Conservation (phyloP, 768 basidiomycete species). For the Pleurotus citrinopileatus region DNA sequence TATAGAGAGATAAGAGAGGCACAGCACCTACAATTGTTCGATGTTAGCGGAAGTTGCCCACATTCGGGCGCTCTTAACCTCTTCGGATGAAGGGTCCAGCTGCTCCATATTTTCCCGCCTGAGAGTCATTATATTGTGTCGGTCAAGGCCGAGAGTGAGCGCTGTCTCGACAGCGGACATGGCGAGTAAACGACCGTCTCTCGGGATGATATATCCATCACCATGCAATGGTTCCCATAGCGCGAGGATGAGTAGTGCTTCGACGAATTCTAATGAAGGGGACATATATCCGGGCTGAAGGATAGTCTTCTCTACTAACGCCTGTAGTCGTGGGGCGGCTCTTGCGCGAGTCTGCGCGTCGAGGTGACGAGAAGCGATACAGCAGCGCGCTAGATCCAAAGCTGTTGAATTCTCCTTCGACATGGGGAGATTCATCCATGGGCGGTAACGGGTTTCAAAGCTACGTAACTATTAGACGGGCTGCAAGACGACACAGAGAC, state of each 20-base stretch:
- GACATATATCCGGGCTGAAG: conserved; percentile 38
- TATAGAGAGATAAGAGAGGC: not conserved
- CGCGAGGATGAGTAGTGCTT: conserved; percentile 38
- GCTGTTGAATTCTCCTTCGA: conserved; percentile 28
- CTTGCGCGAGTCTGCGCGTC: conserved; percentile 30
- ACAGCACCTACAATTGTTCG: not conserved
- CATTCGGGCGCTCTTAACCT: not conserved
- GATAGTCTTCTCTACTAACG: conserved; percentile 37
- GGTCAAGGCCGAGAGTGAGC: conserved; percentile 35
- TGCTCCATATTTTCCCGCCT: not conserved
- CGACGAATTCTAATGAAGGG: conserved; percentile 39
- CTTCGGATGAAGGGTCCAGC: not conserved
- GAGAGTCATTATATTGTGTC: not conserved
- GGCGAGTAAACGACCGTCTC: conserved; percentile 37
- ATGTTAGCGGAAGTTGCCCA: not conserved
- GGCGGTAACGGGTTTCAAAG: conserved; percentile 40
- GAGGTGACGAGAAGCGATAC: conserved; percentile 42
- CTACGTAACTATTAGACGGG: conserved; percentile 19
- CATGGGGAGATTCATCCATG: conserved; percentile 42
- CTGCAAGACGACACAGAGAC: not conserved
- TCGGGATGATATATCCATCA: conserved; percentile 22
- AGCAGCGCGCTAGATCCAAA: conserved; percentile 43
- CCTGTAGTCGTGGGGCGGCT: conserved; percentile 37
- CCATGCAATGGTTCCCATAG: conserved; percentile 41
- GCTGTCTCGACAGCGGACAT: conserved; percentile 45